Base-by-base conservation (phyloP, 805 yeast species). In the Saccharomyces mikatae region DNA sequence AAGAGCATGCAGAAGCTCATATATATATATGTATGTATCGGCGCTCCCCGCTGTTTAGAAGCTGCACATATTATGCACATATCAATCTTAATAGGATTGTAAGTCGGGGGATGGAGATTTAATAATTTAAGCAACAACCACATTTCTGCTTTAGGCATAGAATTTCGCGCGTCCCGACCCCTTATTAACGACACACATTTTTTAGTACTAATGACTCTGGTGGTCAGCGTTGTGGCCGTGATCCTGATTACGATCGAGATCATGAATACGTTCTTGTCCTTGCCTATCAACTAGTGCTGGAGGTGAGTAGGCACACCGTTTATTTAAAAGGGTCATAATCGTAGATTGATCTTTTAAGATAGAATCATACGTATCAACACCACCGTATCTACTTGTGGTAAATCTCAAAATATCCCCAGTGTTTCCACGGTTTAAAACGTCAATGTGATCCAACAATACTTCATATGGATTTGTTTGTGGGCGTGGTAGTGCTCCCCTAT, bases 311-410 rank as follows among this genome's bases (percentile, higher is more conserved):
- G 22, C 24, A 48, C 41, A 29, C 17, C 22, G 17, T 14, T 46
- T 53, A 22, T 56, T 55, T 36, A 62, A 58, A 14, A 61, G 47
- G 17, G 56, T 29, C 47, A 58, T 48, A 5, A 56, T 75, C 31
- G 53, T 54, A n/a, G 57, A 59, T 31, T 53, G 58, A 31, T 77
- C 65, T 52, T 54, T 54, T 27, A 55, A 56, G 36, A 69, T 56
- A 13, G 57, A 50, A 17, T 59, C 52, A 26, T 63, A 61, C 1
- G 70, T 59, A 52, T 68, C 72, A 32, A 64, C 68, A 41, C 59
- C 59, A 5, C 72, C 71, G 56, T 68, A 71, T 44, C 74, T 60
- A 56, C 68, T 63, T n/a, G 71, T 65, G 11, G 73, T 66, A 28
- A 60, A 59, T 26, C 57, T 61, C 47, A 68, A 46, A 6, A 69